A percentile compares a stretch with the other conserved stretches of the same genome.
Conservation (phyloP, 2,329 filamentous ascomycete species). For the Diaporthe caulivora region DNA sequence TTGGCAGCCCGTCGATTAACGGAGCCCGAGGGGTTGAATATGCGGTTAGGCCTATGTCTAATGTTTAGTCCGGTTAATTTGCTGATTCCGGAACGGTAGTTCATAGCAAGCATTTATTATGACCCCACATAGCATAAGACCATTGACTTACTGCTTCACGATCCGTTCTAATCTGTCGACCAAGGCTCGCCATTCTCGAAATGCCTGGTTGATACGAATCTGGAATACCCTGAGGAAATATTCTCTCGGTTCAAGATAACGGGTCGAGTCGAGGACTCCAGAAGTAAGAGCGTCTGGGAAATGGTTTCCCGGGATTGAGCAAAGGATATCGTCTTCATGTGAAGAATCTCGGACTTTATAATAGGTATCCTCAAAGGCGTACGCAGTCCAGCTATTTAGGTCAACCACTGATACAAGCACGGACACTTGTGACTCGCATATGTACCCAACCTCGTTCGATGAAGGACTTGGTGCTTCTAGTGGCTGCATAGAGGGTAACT, state of each 20-base stretch:
- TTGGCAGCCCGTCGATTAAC: background rate
- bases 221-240: conserved; percentile 4
- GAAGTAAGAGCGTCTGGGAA: background rate
- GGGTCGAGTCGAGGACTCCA: background rate
- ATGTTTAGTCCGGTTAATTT: background rate
- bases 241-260: background rate
- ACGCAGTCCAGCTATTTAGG: background rate
- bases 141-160: background rate
- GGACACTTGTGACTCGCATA: conserved; percentile 21
- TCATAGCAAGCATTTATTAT: background rate
- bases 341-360: background rate
- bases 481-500: background rate
- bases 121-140: background rate
- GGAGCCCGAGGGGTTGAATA: background rate
- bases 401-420: background rate
- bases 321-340: background rate
- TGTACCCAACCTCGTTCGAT: background rate
- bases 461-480: background rate
- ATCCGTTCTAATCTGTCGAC: background rate
- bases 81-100: background rate
- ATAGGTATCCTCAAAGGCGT: conserved; percentile 7
- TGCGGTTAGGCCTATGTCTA: background rate
- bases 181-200: background rate
- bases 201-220: background rate
- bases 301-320: background rate